Evolutionary conservation across 768 basidiomycete genomes (phyloP).

Genomic region (Trametes maxima): DNA sequence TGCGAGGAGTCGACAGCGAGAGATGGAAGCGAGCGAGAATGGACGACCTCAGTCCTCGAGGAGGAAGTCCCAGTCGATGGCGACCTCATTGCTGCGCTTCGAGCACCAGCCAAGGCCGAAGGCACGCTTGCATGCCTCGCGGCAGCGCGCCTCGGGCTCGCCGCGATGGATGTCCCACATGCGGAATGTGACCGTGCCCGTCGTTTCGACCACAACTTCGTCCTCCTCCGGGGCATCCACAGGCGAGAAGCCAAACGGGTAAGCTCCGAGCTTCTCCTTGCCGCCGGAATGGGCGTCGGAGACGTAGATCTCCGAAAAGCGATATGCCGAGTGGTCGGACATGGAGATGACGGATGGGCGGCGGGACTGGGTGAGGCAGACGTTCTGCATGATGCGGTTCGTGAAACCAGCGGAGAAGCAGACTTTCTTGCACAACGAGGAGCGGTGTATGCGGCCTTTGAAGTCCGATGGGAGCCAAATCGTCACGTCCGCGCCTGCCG

Average conservation of each 20-base stretch:
- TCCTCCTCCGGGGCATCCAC: conserved; percentile 52
- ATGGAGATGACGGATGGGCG: conserved; percentile 32
- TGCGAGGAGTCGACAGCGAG: not conserved
- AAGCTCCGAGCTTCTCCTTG: conserved; percentile 23
- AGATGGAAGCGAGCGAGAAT: not conserved
- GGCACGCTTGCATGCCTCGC: conserved; percentile 62
- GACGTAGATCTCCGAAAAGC: conserved; percentile 29
- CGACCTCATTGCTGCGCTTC: conserved; percentile 52
- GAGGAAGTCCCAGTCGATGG: conserved; percentile 80
- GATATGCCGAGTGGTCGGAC: conserved; percentile 18
- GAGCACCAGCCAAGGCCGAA: conserved; percentile 52
- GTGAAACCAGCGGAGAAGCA: conserved; percentile 71
- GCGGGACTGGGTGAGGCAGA: conserved; percentile 33
- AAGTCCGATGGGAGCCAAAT: conserved; percentile 83
- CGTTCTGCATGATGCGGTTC: conserved; percentile 55
- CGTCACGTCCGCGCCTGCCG: conserved; percentile 62
- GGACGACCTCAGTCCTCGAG: conserved; percentile 54
- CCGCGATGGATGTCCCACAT: conserved; percentile 80
- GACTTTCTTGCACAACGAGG: conserved; percentile 42
- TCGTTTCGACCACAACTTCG: conserved; percentile 63
- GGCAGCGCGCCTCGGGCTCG: conserved; percentile 61
- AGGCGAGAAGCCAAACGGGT: conserved; percentile 8
- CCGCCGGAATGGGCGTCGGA: conserved; percentile 21
- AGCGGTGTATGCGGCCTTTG: conserved; percentile 60
- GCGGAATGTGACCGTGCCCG: conserved; percentile 63